These are phyloP conservation scores for Fomitopsis betulina DNA, from an alignment of 1,284 basidiomycete genomes.

Conservation along the genomic window DNA sequence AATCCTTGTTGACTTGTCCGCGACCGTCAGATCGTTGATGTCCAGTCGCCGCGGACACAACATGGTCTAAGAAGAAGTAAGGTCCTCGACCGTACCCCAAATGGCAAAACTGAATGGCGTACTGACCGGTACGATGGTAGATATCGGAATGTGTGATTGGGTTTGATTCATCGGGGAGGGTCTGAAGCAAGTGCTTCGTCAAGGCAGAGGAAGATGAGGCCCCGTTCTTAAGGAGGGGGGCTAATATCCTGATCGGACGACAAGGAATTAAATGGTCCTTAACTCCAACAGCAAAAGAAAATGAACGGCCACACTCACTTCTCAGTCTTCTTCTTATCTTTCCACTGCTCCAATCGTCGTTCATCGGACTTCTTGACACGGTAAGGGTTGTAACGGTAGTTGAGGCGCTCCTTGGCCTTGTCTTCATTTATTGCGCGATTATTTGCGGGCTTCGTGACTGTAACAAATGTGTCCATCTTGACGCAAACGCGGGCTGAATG, in stretches of 20 bases:
- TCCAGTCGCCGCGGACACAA: conserved; percentile 57
- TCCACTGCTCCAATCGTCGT: conserved; percentile 25
- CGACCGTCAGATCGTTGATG: conserved; percentile 64
- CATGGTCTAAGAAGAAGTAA: conserved; percentile 38
- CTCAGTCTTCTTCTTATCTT: conserved; percentile 26
- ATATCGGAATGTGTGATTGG: conserved; percentile 72
- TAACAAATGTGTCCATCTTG: conserved; percentile 39
- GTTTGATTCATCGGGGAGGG: conserved; percentile 54
- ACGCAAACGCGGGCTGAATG: conserved; percentile 1
- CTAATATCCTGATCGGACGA: conserved; percentile 24
- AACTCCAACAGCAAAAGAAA: not conserved
- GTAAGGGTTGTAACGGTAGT: conserved; percentile 31
- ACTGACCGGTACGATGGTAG: conserved; percentile 50
- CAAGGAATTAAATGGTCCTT: not conserved
- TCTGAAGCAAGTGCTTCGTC: conserved; percentile 53
- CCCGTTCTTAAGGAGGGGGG: conserved; percentile 26
- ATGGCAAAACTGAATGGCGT: not conserved
- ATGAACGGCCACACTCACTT: conserved; percentile 15
- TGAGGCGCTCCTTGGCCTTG: conserved; percentile 18
- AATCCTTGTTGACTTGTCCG: conserved; percentile 26
- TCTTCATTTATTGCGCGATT: conserved; percentile 9
- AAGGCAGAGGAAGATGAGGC: conserved; percentile 39
- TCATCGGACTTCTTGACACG: conserved; percentile 19
- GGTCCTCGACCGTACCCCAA: not conserved
- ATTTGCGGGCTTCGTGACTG: conserved; percentile 27